Evolutionary conservation across 352 stramenopile genomes (phyloP).

Genomic region (Phytophthora constricta): DNA sequence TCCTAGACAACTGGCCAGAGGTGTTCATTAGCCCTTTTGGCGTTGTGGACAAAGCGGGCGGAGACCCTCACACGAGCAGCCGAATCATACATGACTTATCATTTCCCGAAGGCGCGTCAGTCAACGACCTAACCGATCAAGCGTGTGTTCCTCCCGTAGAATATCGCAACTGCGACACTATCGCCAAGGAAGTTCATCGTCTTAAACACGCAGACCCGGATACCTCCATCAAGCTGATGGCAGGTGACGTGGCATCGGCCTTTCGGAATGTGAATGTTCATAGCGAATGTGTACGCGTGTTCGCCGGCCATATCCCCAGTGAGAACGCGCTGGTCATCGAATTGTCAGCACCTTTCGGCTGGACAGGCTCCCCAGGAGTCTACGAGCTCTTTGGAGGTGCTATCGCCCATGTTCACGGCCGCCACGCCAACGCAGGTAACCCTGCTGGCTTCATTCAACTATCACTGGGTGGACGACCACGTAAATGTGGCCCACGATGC

Average conservation of each 20-base stretch:
- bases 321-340: conserved; percentile 23
- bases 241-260: conserved; percentile 11
- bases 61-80: neutral
- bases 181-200: conserved; percentile 5
- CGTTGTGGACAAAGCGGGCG: conserved; percentile 11
- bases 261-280: conserved; percentile 17
- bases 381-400: conserved; percentile 19
- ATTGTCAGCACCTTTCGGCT: conserved; percentile 16
- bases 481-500: conserved; percentile 5
- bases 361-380: conserved; percentile 6
- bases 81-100: conserved; percentile 20
- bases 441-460: conserved; percentile 12
- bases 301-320: conserved; percentile 2
- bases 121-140: conserved; percentile 13
- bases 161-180: neutral
- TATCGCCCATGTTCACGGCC: conserved; percentile 12
- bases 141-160: neutral
- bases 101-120: conserved; percentile 1
- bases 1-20: neutral
- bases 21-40: conserved; percentile 11
- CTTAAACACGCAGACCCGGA: neutral
- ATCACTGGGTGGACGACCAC: conserved; percentile 35
- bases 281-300: conserved; percentile 11
- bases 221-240: neutral
- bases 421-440: neutral